phyloP scores from a whole-genome alignment of 306 rosid genomes.

The Cicer cuneatum region DNA sequence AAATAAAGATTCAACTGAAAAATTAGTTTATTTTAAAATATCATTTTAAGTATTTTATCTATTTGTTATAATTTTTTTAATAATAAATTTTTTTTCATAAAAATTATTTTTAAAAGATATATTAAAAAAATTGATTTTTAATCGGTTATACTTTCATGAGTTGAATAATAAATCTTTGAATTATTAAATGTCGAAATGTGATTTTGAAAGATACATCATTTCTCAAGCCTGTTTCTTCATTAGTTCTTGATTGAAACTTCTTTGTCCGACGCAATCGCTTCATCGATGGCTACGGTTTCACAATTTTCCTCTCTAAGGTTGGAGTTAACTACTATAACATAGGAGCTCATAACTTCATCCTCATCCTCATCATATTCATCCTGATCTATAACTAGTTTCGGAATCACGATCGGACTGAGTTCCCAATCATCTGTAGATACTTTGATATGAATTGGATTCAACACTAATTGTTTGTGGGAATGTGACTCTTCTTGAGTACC shows the following conservation, averaged over 20 bases:
- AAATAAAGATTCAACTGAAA: no score
- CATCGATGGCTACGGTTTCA: slow-evolving; percentile 68
- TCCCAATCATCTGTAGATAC: slow-evolving; percentile 71
- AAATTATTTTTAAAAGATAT: no score
- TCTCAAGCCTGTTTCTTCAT: slow-evolving; percentile 58
- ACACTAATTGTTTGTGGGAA: slow-evolving; percentile 76
- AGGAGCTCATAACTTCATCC: slow-evolving; percentile 86
- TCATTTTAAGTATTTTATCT: no score
- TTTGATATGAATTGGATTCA: slow-evolving; percentile 68
- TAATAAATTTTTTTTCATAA: no score
- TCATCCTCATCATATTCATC: slow-evolving; percentile 75
- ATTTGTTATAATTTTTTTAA: no score
- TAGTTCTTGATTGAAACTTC: slow-evolving; percentile 65
- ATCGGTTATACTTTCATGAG: no score
- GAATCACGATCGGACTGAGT: slow-evolving; percentile 57
- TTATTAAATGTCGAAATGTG: no score
- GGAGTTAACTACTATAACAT: slow-evolving; percentile 81
- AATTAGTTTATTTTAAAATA: no score
- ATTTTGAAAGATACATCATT: slow-evolving; percentile 12
- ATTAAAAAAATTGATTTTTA: no score
- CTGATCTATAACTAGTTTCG: slow-evolving; percentile 49
- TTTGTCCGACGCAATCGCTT: slow-evolving; percentile 96
- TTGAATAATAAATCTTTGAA: no score
- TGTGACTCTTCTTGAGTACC: slow-evolving; percentile 59
- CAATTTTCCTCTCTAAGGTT: slow-evolving; percentile 63